phyloP scores from a whole-genome alignment of 1,284 basidiomycete genomes.

The Xerocomus amazonicus region DNA sequence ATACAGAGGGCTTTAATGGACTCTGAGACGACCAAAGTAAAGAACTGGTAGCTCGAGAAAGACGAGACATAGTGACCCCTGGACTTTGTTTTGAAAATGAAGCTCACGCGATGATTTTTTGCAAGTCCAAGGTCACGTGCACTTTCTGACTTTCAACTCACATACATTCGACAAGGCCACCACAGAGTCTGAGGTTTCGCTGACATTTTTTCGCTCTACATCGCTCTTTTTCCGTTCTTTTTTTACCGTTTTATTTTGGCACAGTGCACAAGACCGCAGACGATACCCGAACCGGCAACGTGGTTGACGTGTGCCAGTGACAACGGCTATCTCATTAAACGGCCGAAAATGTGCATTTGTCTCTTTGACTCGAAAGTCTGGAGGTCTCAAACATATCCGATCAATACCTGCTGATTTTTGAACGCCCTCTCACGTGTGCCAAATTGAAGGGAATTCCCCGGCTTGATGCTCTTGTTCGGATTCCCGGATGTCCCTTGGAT shows the following conservation, averaged over 20 bases:
- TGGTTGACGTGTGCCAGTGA: constrained; percentile 15
- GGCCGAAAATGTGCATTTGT: not conserved
- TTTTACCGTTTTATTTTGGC: too few species aligned
- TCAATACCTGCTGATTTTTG: not conserved
- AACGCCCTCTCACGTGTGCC: not conserved
- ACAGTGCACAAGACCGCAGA: too few species aligned
- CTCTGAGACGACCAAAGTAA: constrained; percentile 9
- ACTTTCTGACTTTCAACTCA: not conserved
- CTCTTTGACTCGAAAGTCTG: constrained; percentile 1
- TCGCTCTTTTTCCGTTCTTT: too few species aligned
- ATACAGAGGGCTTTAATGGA: constrained; percentile 10
- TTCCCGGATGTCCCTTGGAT: not conserved
- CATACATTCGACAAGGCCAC: too few species aligned
- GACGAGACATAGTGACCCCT: constrained; percentile 16
- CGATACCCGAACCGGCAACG: constrained; percentile 8
- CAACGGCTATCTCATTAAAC: constrained; percentile 12
- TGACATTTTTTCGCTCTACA: too few species aligned
- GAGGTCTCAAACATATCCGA: not conserved
- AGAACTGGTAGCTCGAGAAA: constrained; percentile 15
- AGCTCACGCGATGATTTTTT: constrained; percentile 10
- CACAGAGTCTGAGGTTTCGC: too few species aligned
- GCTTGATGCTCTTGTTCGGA: not conserved
- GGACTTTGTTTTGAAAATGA: not conserved
- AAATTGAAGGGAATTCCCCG: not conserved
- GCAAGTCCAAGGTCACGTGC: constrained; percentile 19